Evolutionary conservation across 108 stramenopile genomes (phyloP).

Genomic region (Pseudonitzschia delicatissima): DNA sequence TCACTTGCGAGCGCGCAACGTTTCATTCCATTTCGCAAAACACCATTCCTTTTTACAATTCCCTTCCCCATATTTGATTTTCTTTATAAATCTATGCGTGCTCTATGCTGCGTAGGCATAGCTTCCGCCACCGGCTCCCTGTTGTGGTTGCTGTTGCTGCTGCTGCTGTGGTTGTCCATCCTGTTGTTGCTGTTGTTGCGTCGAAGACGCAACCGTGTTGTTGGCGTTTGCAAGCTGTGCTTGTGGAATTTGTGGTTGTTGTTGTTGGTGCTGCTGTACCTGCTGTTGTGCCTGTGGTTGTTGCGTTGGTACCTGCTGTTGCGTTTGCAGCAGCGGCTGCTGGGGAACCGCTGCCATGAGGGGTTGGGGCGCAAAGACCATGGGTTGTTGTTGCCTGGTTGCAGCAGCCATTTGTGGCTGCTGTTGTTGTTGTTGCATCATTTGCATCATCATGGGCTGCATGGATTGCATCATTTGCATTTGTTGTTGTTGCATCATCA

Average conservation of each 20-base stretch:
- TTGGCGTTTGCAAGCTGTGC: not conserved
- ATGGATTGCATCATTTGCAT: constrained; percentile 13
- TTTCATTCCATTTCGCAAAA: no score
- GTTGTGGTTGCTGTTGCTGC: not conserved
- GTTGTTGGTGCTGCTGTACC: not conserved
- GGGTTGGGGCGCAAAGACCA: not conserved
- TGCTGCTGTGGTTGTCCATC: not conserved
- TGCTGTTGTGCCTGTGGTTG: no score
- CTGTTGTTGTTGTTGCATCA: constrained; percentile 26
- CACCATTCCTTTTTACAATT: no score
- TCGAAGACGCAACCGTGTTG: not conserved
- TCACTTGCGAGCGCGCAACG: no score
- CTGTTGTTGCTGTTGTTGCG: not conserved
- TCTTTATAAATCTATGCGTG: no score
- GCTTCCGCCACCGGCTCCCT: not conserved
- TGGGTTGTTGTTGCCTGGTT: not conserved
- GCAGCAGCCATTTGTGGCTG: not conserved
- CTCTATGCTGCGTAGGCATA: not conserved
- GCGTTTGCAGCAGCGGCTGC: not conserved
- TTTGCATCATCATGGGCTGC: constrained; percentile 19
- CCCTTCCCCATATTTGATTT: no score
- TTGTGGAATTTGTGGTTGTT: not conserved
- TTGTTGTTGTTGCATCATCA: constrained; percentile 1
- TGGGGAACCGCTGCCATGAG: not conserved
- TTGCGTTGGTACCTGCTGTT: no score